Base-by-base conservation (phyloP, 371 early-diverging fungal species). In the Apophysomyces elegans region DNA sequence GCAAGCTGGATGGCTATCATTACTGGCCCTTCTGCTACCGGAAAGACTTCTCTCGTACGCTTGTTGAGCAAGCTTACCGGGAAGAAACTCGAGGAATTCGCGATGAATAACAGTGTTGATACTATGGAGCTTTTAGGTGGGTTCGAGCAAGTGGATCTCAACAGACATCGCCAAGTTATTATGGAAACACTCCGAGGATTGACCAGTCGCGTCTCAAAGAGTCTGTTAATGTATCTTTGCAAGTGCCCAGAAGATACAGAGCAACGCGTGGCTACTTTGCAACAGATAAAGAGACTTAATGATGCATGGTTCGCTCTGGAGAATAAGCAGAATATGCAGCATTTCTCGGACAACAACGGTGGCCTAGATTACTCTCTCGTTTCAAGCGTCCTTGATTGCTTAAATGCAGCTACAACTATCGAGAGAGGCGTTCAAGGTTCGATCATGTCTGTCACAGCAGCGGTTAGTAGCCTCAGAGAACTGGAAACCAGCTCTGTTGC, bases 121-220 rank as follows among this genome's bases (percentile, higher is more conserved):
- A 93, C 98, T 0, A 91, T 95, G 81, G 99, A 99, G 71, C 75
- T 99, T 2, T 74, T 99, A 37, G 99, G 99, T 69, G 97, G 98
- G 12, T 99, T 97, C 70, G 98, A 99, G 74, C 98, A 99, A 70
- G 90, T 96, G 14, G 97, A 97, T 73, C 62, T 93, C 44, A 88
- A 87, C 37, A 88, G 98, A 26, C 93, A 95, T 69, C 82, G 87
- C 39, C 83, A 89, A 41, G 80, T 80, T 36, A 64, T 88, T 12
- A 70, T 89, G 65, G 83, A 84, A 26, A 69, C 67, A 1, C 70
- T 83, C 18, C 63, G 68, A n/a, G 56, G 64, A 11, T 44, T 79
- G 44, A 68, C 66, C 1, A 71, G 59, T 9, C 69, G 62, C 26
- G 73, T 73, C 1, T 77, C 80, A 4, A 74, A 74, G 18, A 59